These are phyloP conservation scores for cucumber (Cucumis sativus) DNA, from an alignment of 306 rosid genomes.

Conservation along the genomic window Cucumber_9930_V3 NC_026656.2:14134501-14135000, in stretches of 20 bases:
- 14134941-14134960: too few species aligned
- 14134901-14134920: too few species aligned
- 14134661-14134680: not conserved
- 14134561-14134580: constrained; percentile 43
- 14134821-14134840: too few species aligned
- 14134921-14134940: too few species aligned
- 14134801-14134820: not conserved
- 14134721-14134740: not conserved
- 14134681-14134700: not conserved
- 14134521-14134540: constrained; percentile 54
- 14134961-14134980: too few species aligned
- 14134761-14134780: not conserved
- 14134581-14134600: constrained; percentile 39
- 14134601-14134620: constrained; percentile 37
- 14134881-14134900: too few species aligned
- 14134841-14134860: too few species aligned
- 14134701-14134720: not conserved
- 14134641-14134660: not conserved
- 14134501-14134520: constrained; percentile 49
- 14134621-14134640: constrained; percentile 45
- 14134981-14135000: too few species aligned
- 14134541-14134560: constrained; percentile 45
- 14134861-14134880: too few species aligned
- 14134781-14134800: not conserved
- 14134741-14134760: not conserved